Conservation (phyloP, 148 eudicot genomes). For the Vaccinium vitisidaea region DNA sequence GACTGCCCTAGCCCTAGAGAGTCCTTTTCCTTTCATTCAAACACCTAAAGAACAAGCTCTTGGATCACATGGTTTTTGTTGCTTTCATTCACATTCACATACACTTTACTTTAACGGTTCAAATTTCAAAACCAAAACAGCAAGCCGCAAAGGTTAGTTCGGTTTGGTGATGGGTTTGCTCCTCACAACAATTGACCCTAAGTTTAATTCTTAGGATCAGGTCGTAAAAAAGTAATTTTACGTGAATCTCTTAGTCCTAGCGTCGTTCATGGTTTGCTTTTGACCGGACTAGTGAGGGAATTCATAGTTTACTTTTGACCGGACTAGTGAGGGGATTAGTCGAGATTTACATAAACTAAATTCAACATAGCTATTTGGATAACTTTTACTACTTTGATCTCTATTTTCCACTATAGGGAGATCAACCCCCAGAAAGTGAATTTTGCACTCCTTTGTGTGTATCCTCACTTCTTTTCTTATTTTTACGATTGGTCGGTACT, state of each 20-base stretch:
- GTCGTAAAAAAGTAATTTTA: too few relatives aligned
- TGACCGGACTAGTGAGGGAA: too few relatives aligned
- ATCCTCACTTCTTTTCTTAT: not conserved
- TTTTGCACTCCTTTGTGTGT: not conserved
- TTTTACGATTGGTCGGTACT: not conserved
- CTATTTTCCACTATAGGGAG: not conserved
- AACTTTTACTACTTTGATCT: not conserved
- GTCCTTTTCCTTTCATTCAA: constrained; percentile 33
- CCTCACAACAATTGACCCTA: too few relatives aligned
- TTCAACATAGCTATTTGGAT: constrained; percentile 15
- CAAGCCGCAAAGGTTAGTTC: not conserved
- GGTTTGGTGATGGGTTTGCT: too few relatives aligned
- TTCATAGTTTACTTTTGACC: too few relatives aligned
- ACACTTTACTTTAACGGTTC: constrained; percentile 19
- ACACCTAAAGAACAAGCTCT: constrained; percentile 10
- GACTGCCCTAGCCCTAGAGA: constrained; percentile 52
- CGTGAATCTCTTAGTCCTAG: too few relatives aligned
- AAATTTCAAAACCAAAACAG: constrained; percentile 12
- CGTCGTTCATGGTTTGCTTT: too few relatives aligned
- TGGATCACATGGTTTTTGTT: constrained; percentile 35
- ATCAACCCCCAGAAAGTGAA: not conserved
- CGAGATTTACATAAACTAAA: too few relatives aligned
- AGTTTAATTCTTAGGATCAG: too few relatives aligned
- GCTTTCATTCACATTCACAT: constrained; percentile 24
- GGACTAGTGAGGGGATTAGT: too few relatives aligned